Evolutionary conservation across 805 yeast genomes (phyloP).

Genomic region (Kuraishia piskuri): DNA sequence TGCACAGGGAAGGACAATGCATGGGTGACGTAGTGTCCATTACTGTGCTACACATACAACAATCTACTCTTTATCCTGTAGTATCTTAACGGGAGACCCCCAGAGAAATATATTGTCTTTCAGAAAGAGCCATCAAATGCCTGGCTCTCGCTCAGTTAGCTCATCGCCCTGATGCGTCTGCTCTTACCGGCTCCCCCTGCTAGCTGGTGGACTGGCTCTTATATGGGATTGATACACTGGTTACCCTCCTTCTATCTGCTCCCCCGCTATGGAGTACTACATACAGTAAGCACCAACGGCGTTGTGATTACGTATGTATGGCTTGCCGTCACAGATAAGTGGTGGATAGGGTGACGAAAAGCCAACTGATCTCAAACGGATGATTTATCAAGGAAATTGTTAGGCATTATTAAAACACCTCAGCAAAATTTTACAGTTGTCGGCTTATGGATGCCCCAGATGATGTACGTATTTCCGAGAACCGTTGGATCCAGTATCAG

Average conservation of each 20-base stretch:
- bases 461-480: not conserved
- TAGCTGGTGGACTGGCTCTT: not conserved
- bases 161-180: no score
- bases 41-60: no score
- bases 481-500: not conserved
- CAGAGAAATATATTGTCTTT: no score
- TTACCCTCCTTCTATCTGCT: not conserved
- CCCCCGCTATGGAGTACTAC: not conserved
- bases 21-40: no score
- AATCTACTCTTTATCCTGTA: no score
- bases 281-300: not conserved
- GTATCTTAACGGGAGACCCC: no score
- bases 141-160: no score
- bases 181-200: not conserved
- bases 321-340: not conserved
- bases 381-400: no score
- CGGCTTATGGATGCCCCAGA: not conserved
- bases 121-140: no score
- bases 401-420: no score
- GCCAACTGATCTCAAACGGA: not conserved
- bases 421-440: not conserved
- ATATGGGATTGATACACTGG: not conserved
- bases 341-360: not conserved
- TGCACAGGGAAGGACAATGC: no score
- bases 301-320: not conserved